Percentiles rank a stretch among this genome's conserved stretches.
phyloP scores from a whole-genome alignment of 1,139 yeast species.

The Candida anutae region DNA sequence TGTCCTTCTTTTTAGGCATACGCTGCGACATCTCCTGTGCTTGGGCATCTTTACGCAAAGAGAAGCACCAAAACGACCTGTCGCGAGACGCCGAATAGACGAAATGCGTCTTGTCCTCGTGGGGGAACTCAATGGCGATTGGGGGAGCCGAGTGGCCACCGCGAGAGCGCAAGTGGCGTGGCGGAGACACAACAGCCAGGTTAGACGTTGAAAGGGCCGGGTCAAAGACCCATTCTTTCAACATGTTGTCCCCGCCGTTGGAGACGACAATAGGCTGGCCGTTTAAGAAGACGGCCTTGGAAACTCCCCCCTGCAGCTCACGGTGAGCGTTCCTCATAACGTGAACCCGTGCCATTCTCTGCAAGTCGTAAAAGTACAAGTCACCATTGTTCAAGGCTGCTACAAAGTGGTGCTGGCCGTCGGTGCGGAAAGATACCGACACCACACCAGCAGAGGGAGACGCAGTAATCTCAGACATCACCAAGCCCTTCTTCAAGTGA shows the following conservation, averaged over 20 bases:
- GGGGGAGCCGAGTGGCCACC: conserved; percentile 98
- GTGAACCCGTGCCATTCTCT: conserved; percentile 66
- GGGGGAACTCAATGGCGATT: conserved; percentile 66
- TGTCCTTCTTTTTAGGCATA: conserved; percentile 44
- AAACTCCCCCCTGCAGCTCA: conserved; percentile 74
- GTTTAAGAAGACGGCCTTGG: conserved; percentile 66
- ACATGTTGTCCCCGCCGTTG: conserved; percentile 83
- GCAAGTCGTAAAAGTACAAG: conserved; percentile 75
- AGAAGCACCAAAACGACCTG: conserved; percentile 81
- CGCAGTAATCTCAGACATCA: conserved; percentile 44
- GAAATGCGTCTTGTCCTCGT: conserved; percentile 72
- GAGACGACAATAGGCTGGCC: conserved; percentile 94
- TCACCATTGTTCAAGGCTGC: conserved; percentile 80
- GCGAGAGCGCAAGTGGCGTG: conserved; percentile 84
- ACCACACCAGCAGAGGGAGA: conserved; percentile 44
- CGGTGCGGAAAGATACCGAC: conserved; percentile 84
- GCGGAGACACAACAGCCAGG: conserved; percentile 69
- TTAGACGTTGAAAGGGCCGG: conserved; percentile 72
- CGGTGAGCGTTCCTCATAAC: conserved; percentile 65
- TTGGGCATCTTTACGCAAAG: conserved; percentile 92
- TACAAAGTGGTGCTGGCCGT: conserved; percentile 78
- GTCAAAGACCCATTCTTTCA: conserved; percentile 90
- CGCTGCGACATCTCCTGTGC: conserved; percentile 89
- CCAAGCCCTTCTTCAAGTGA: conserved; percentile 61
- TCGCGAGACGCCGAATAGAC: conserved; percentile 84